Base-by-base conservation (phyloP, 2,329 filamentous ascomycete species). In the Fusarium sp. region DNA sequence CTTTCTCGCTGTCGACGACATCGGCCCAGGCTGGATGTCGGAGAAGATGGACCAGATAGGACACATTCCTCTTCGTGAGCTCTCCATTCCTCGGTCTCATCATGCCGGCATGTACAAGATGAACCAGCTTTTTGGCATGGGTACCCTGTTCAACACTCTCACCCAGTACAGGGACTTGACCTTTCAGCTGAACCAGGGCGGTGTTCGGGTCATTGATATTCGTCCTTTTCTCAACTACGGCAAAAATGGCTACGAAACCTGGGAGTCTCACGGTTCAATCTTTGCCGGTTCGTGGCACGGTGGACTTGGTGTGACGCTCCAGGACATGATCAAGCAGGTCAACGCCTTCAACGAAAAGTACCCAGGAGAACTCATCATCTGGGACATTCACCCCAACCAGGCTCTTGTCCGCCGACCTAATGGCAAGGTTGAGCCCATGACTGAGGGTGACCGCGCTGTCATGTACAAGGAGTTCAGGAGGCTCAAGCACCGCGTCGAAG, bases 351-450 rank as follows among this genome's bases (percentile, higher is more conserved):
- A 78, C 56, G 34, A 66, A 0, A 45, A 77, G 7, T 54, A 75
- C 25, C 81, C 81, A 4, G 81, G 82, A 13, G 82, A 83, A 69
- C 74, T 83, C 54, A 75, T 81, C 75, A 82, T 83, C 64, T 75
- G 76, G 65, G 81, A 83, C 58, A 66, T 83, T 14, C 73, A 81
- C 39, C 50, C 68, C 34, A 10, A 9, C 16, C 58, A 54, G 11
- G 23, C 37, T 30, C 20, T 43, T 8, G n/a, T 30, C 11, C n/a
- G 68, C 5, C 16, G 18, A 7, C 20, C 45, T 2, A 13, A 14
- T 6, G 27, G 54, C 11, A 45, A n/a, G 8, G 73, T 43, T n/a
- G 18, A 39, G 6, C 4, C 14, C 1, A 45, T 77, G 20, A 25
- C 65, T 18, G 34, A 59, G 10, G 10, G 20, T 8, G 73, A 72